Evolutionary conservation across 2,329 filamentous ascomycete genomes (phyloP).

Genomic region (Diaporthe caulivora): DNA sequence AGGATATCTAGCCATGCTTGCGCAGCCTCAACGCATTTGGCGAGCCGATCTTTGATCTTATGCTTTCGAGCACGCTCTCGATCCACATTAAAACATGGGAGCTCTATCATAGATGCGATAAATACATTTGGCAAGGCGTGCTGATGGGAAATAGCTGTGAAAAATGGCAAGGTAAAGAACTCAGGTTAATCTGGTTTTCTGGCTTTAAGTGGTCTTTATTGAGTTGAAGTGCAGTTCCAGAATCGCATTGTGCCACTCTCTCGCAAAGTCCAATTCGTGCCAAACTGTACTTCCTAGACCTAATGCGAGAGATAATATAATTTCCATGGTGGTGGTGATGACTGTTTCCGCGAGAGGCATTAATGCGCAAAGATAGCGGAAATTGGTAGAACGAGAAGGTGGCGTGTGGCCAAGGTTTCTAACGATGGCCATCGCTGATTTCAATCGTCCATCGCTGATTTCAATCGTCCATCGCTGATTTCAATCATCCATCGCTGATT

Average conservation of each 20-base stretch:
- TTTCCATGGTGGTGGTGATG: not conserved
- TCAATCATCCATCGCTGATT: no score
- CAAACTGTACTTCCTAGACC: not conserved
- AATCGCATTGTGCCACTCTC: not conserved
- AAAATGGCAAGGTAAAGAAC: rapidly evolving
- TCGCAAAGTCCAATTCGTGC: not conserved
- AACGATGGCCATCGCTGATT: rapidly evolving
- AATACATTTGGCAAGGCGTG: not conserved
- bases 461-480: no score
- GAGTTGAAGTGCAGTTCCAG: not conserved
- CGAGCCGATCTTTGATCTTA: not conserved
- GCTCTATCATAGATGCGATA: rapidly evolving
- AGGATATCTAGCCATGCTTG: not conserved
- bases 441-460: rapidly evolving
- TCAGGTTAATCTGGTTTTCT: rapidly evolving
- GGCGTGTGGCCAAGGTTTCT: rapidly evolving
- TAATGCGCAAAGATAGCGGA: not conserved
- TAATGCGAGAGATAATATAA: not conserved
- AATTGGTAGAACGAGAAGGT: not conserved
- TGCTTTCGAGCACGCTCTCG: not conserved
- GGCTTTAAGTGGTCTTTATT: not conserved
- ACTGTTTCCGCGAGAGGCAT: no score
- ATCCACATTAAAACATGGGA: rapidly evolving
- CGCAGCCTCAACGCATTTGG: not conserved
- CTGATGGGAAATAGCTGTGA: not conserved